Conservation (phyloP, 2,329 filamentous ascomycete genomes). For the Calonectria pseudoreteaudii region DNA sequence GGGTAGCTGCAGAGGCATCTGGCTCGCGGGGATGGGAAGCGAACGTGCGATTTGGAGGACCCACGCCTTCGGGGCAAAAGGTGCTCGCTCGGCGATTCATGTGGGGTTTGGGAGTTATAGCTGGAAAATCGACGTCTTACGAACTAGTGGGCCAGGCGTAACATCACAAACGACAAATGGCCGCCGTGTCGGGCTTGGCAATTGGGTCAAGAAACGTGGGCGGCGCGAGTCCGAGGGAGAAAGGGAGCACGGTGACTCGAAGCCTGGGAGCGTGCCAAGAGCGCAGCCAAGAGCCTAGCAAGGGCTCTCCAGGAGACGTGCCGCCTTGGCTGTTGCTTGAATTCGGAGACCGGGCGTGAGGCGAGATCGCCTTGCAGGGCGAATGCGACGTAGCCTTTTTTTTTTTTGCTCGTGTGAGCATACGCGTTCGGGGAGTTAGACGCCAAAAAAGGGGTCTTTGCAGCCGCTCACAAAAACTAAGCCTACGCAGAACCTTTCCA, state of each 20-base stretch:
- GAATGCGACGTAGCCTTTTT: neutral
- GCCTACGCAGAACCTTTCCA: neutral
- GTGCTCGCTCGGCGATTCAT: neutral
- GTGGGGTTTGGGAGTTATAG: neutral
- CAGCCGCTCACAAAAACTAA: neutral
- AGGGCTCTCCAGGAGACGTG: neutral
- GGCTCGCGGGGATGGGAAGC: neutral
- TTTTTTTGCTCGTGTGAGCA: conserved; percentile 3
- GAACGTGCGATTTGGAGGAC: neutral
- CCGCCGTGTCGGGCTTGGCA: neutral
- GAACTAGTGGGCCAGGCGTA: neutral
- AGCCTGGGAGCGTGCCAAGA: neutral
- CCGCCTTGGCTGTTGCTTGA: neutral
- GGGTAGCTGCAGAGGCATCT: neutral
- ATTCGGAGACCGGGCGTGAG: neutral
- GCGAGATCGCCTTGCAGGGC: neutral
- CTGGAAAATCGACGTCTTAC: neutral
- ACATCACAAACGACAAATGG: neutral
- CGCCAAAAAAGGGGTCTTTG: neutral
- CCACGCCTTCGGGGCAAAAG: neutral
- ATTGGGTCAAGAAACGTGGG: neutral
- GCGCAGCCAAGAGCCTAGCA: neutral
- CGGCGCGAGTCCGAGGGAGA: neutral
- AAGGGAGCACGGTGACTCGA: neutral
- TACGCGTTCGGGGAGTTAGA: neutral